Conservation (phyloP, 2,329 filamentous ascomycete species). For the Grosmannia huntii region DNA sequence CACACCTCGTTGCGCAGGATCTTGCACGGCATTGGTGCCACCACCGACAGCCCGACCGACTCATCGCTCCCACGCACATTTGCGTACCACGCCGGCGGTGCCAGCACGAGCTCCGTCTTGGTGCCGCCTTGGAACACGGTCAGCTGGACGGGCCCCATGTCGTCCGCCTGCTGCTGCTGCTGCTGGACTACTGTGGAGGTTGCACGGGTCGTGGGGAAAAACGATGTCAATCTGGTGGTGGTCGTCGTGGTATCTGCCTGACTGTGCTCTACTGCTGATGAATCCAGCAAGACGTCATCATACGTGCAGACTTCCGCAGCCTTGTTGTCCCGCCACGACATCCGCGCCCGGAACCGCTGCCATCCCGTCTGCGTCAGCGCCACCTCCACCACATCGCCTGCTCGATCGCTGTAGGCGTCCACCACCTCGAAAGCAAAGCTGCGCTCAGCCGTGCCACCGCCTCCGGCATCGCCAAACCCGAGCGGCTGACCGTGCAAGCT, state of each 20-base stretch:
- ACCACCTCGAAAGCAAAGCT: constrained; percentile 39
- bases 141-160: constrained; percentile 35
- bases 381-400: constrained; percentile 40
- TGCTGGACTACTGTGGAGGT: constrained; percentile 63
- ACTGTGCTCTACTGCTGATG: constrained; percentile 5
- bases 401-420: constrained; percentile 42
- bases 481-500: constrained; percentile 33
- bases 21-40: constrained; percentile 96
- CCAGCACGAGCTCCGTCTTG: constrained; percentile 45
- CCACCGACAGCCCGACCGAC: constrained; percentile 68
- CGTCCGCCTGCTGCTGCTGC: constrained; percentile 17
- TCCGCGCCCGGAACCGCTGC: constrained; percentile 31
- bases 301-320: constrained; percentile 21
- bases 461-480: constrained; percentile 36
- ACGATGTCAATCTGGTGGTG: constrained; percentile 43
- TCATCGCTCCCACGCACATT: constrained; percentile 60
- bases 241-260: neutral
- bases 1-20: constrained; percentile 78
- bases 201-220: constrained; percentile 71
- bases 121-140: constrained; percentile 63
- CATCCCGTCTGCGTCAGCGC: constrained; percentile 34
- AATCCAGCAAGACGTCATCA: constrained; percentile 31
- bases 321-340: constrained; percentile 24
- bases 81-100: constrained; percentile 65
- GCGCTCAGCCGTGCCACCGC: constrained; percentile 26